These are phyloP conservation scores for Cyclotella cryptica DNA, from an alignment of 108 stramenopile species.

Conservation along the genomic window DNA sequence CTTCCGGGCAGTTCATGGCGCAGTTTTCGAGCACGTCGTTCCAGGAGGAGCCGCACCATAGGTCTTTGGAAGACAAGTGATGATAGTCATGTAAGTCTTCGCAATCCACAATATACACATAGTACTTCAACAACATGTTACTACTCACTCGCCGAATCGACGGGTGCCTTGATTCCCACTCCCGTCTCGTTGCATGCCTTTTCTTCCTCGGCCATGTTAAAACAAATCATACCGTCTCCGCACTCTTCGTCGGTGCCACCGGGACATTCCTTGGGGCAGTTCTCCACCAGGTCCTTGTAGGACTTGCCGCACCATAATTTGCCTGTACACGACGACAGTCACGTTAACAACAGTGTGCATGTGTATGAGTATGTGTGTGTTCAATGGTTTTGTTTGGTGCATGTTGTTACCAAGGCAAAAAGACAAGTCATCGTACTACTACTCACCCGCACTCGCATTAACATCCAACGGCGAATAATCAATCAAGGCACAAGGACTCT, in stretches of 20 bases:
- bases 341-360: too few relatives aligned
- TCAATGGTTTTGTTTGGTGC: too few relatives aligned
- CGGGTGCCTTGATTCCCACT: slow-evolving; percentile 34
- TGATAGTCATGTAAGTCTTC: too few relatives aligned
- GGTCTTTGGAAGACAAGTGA: neutral
- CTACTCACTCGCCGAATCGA: slow-evolving; percentile 25
- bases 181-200: slow-evolving; percentile 6
- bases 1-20: slow-evolving; percentile 37
- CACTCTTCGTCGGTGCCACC: slow-evolving; percentile 41
- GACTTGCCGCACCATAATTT: slow-evolving; percentile 41
- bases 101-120: too few relatives aligned
- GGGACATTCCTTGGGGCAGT: slow-evolving; percentile 48
- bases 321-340: slow-evolving; percentile 17
- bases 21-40: slow-evolving; percentile 47
- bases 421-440: too few relatives aligned
- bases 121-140: too few relatives aligned
- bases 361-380: too few relatives aligned
- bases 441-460: neutral
- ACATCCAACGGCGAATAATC: neutral
- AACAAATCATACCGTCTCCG: slow-evolving; percentile 36
- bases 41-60: slow-evolving; percentile 46
- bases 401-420: too few relatives aligned
- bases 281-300: slow-evolving; percentile 51
- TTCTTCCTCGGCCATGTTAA: slow-evolving; percentile 35
- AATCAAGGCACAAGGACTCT: slow-evolving; percentile 9